phyloP scores from a whole-genome alignment of 2,329 filamentous ascomycete genomes.

The Sporothrix luriei region DNA sequence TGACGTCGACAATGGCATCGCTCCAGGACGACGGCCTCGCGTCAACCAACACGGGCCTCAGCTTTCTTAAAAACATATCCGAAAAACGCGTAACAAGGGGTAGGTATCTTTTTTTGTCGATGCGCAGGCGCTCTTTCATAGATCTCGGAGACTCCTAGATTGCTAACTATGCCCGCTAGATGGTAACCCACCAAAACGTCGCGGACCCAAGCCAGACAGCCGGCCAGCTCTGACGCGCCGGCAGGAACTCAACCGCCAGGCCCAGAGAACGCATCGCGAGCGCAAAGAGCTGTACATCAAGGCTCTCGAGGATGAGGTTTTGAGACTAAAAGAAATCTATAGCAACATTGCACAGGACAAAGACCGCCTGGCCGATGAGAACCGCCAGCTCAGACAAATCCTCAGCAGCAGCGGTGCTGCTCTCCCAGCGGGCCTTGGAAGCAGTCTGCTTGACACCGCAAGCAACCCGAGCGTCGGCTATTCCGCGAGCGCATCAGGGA shows the following conservation, averaged over 20 bases:
- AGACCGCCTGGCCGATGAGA: conserved; percentile 75
- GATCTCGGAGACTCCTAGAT: not conserved
- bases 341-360: conserved; percentile 74
- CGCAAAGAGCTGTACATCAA: conserved; percentile 97
- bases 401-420: conserved; percentile 58
- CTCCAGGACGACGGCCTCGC: conserved; percentile 47
- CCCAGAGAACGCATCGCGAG: conserved; percentile 91
- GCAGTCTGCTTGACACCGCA: conserved; percentile 45
- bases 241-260: conserved; percentile 93
- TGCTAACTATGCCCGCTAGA: conserved; percentile 53
- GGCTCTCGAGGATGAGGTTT: conserved; percentile 85
- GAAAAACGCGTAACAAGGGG: conserved; percentile 80
- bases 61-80: conserved; percentile 66
- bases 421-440: conserved; percentile 34
- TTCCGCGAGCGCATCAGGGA: conserved; percentile 63
- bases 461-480: conserved; percentile 54
- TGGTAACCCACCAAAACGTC: conserved; percentile 81
- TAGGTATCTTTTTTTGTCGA: conserved; percentile 43
- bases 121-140: not conserved
- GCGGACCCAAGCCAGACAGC: conserved; percentile 94
- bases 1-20: conserved; percentile 55
- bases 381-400: conserved; percentile 67
- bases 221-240: conserved; percentile 89
- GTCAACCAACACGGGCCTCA: conserved; percentile 53
- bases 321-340: conserved; percentile 84